Conservation (phyloP, 805 yeast species). For the Nakazawaea wyomingensis region DNA sequence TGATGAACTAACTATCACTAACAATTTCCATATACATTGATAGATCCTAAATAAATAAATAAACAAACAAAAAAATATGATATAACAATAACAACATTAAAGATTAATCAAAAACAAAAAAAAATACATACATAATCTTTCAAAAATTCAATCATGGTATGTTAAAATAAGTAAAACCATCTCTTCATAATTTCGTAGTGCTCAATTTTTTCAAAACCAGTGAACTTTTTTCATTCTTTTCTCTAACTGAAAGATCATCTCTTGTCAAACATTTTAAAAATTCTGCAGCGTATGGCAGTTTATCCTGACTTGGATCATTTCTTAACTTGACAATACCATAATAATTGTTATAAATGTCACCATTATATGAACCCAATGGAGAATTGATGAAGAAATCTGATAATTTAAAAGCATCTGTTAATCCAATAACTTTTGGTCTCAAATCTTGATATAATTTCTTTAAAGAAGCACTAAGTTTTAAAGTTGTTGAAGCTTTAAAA, state of each 20-base stretch:
- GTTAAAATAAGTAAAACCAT: no score
- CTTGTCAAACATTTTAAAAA: constrained; percentile 35
- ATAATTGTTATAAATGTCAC: constrained; percentile 79
- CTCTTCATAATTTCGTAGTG: constrained; percentile 1
- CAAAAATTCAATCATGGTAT: neutral
- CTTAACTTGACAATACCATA: constrained; percentile 44
- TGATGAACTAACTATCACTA: no score
- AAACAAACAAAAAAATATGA: no score
- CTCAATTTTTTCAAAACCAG: constrained; percentile 19
- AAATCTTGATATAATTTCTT: constrained; percentile 42
- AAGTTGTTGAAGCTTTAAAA: constrained; percentile 44
- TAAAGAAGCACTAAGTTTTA: constrained; percentile 35
- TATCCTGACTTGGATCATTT: constrained; percentile 47
- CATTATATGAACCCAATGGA: constrained; percentile 74
- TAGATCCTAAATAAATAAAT: no score
- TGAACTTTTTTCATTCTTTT: constrained; percentile 19
- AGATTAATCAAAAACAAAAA: neutral
- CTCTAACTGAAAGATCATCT: constrained; percentile 30
- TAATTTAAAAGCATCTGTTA: constrained; percentile 80
- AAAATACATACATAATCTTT: neutral
- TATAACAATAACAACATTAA: no score
- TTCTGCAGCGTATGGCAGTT: constrained; percentile 53
- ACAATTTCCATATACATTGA: no score
- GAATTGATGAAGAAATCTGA: constrained; percentile 80
- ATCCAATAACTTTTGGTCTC: constrained; percentile 66